Percentiles rank a stretch among this genome's conserved stretches.
phyloP scores from a whole-genome alignment of 768 basidiomycete species.

The Boletus pseudo-olivaceus region DNA sequence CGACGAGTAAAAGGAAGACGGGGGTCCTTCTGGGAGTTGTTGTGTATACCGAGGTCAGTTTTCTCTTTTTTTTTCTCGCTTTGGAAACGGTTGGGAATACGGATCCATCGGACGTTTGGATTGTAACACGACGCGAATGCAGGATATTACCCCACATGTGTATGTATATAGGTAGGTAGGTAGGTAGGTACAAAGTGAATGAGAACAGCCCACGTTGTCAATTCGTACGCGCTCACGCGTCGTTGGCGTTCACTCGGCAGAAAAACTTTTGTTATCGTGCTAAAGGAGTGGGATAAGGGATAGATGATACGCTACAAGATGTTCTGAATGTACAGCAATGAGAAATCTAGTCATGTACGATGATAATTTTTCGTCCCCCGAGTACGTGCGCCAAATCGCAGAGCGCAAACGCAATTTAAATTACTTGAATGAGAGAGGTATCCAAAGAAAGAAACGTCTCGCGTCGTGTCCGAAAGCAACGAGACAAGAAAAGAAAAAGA shows the following conservation, averaged over 20 bases:
- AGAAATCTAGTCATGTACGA: neutral
- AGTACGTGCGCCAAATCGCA: neutral
- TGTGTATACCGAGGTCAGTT: neutral
- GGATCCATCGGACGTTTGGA: slow-evolving; percentile 8
- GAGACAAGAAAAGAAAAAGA: neutral
- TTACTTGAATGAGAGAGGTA: neutral
- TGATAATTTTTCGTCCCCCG: neutral
- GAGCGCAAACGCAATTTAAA: neutral
- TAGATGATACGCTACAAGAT: slow-evolving; percentile 2
- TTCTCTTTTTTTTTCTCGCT: neutral
- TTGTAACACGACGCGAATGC: neutral
- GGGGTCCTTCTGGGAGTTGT: neutral
- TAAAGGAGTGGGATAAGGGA: neutral
- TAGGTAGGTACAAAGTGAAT: neutral
- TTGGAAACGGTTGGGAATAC: neutral
- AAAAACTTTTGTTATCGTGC: neutral
- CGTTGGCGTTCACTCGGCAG: neutral
- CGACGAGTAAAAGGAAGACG: slow-evolving; percentile 12
- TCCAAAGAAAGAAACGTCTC: neutral
- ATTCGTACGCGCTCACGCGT: neutral
- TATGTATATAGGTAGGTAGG: neutral
- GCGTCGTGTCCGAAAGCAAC: neutral
- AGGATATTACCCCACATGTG: neutral
- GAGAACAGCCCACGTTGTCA: neutral
- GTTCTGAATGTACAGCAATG: neutral